Evolutionary conservation across 345 rosid species (phyloP), one percentile per base, ranked within the genome.

Genomic region (Eucalyptus rudis): DNA sequence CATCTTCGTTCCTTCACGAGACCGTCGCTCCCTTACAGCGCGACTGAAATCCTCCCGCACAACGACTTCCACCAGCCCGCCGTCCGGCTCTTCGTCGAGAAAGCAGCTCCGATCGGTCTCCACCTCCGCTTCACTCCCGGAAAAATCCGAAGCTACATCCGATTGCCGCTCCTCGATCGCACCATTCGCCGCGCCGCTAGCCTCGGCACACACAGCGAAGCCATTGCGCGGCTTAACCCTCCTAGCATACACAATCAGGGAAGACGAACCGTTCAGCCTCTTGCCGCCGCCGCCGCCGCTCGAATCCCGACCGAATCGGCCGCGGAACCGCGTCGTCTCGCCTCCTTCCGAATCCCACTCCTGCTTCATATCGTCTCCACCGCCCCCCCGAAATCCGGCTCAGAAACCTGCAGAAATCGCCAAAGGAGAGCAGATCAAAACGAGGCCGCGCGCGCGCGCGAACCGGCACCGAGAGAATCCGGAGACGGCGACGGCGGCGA

Each of bases 171-270:
- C 90, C 86, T 71, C 88, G 47, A 47, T 59, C 52, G 50, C 87
- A 40, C 29, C 87, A 87, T 87, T 87, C 33, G 43, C 89, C 14
- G 29, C 62, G 8, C 25, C 52, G 51, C 86, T 84, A 24, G 50
- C 64, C 24, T 59, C 58, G 33, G 33, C 54, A 52, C 49, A 47
- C 87, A 29, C 84, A 33, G 8, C 25, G 76, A 86, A 54, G 49
- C 89, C 88, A 66, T 90, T 86, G 56, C 89, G 87, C 87, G 91
- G 87, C 90, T 89, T 95, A 88, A 91, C 93, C 83, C 91, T 91
- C 90, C 99, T 94, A 87, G 96, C 93, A 86, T 97, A 97, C 80
- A 97, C 99, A 86, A 96, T 94, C 81, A 90, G 91, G 86, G 98
- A 96, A 95, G 94, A 90, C 87, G 93, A 92, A 89, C 91, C 91